phyloP scores from a whole-genome alignment of 257 asterid species.

The Capsicum baccatum region DNA sequence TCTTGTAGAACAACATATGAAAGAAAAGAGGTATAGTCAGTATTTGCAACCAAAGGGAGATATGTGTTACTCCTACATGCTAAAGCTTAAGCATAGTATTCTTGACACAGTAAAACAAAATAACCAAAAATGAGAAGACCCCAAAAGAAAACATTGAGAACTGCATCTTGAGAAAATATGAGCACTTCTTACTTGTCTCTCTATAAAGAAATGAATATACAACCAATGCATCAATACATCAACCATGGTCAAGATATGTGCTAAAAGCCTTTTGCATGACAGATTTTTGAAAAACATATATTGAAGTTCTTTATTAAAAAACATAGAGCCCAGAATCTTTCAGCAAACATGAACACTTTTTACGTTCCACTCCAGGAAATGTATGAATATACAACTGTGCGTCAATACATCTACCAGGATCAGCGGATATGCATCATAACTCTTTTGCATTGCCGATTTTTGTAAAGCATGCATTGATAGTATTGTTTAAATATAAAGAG shows the following conservation, averaged over 20 bases:
- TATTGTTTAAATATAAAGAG: not conserved
- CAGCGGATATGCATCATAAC: not conserved
- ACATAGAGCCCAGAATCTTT: conserved; percentile 9
- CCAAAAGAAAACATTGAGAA: not conserved
- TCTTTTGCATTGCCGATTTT: not conserved
- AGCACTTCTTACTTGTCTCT: not conserved
- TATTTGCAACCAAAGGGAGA: not conserved
- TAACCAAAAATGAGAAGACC: not conserved
- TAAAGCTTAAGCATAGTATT: not conserved
- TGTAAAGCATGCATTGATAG: not conserved
- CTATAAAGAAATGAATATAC: not conserved
- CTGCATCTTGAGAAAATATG: not conserved
- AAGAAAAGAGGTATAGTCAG: not conserved
- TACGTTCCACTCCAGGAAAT: not conserved
- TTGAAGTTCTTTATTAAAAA: not conserved
- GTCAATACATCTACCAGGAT: not conserved
- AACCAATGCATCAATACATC: no score
- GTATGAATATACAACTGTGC: not conserved
- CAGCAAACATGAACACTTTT: not conserved
- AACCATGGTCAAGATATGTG: not conserved
- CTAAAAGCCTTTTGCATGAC: not conserved
- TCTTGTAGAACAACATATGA: not conserved
- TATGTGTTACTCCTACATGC: not conserved
- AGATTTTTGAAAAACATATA: not conserved
- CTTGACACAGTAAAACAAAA: not conserved